A percentile compares a stretch with the other conserved stretches of the same genome.
phyloP scores from a whole-genome alignment of 1,139 yeast genomes.

The Yamadazyma dendronema region DNA sequence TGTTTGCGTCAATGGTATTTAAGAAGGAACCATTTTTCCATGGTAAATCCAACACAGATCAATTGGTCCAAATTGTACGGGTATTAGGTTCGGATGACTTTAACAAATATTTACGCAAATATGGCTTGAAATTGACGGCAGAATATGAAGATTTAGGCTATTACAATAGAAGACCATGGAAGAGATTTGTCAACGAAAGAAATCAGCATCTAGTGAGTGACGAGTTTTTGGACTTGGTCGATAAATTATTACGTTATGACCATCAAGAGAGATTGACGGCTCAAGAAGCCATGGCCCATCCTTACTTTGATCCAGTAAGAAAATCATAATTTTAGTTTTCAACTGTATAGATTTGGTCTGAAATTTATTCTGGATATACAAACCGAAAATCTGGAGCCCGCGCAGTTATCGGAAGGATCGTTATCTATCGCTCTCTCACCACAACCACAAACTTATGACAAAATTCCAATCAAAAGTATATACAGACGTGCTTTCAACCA shows the following conservation, averaged over 20 bases:
- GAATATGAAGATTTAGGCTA: slow-evolving; percentile 84
- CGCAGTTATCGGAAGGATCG: too few species aligned
- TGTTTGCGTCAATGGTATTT: slow-evolving; percentile 96
- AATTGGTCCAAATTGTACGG: slow-evolving; percentile 88
- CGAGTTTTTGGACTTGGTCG: slow-evolving; percentile 66
- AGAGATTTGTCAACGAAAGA: slow-evolving; percentile 49
- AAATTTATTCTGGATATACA: slow-evolving; percentile 32
- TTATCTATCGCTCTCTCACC: not conserved
- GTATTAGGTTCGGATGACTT: slow-evolving; percentile 90
- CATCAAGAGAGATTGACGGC: slow-evolving; percentile 77
- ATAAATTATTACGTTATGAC: slow-evolving; percentile 64
- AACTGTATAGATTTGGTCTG: too few species aligned
- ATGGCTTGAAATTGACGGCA: slow-evolving; percentile 70
- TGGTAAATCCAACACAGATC: slow-evolving; percentile 95
- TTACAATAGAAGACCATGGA: slow-evolving; percentile 74
- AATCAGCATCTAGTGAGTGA: slow-evolving; percentile 56
- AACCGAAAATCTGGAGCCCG: too few species aligned
- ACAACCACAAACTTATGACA: slow-evolving; percentile 2
- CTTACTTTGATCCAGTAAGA: slow-evolving; percentile 51
- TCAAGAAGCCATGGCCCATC: slow-evolving; percentile 78
- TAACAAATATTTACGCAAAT: slow-evolving; percentile 68
- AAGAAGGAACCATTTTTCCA: slow-evolving; percentile 97
- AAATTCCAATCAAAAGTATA: slow-evolving; percentile 18
- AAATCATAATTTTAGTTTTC: too few species aligned
- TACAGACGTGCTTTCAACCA: slow-evolving; percentile 39